Percentiles rank a stretch among this genome's conserved stretches.
These are phyloP conservation scores for Suhomyces xylopsoci DNA, from an alignment of 805 yeast genomes.

Conservation along the genomic window DNA sequence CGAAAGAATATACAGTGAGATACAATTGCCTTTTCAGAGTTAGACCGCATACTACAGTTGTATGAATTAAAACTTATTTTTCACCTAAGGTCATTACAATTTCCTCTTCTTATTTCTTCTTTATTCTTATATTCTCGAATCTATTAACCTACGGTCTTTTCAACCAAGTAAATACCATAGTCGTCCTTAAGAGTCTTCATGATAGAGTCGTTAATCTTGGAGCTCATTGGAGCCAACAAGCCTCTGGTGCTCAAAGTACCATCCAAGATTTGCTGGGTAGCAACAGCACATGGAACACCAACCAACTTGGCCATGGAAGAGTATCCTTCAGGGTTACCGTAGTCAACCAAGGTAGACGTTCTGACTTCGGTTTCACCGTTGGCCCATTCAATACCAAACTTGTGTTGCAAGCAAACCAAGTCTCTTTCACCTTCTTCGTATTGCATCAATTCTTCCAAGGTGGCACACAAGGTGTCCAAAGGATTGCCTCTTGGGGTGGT, in stretches of 20 bases:
- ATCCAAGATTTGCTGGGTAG: conserved; percentile 77
- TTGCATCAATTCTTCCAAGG: conserved; percentile 93
- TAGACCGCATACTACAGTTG: too few species aligned
- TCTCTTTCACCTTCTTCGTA: conserved; percentile 95
- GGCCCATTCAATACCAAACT: conserved; percentile 95
- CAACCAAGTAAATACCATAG: conserved; percentile 82
- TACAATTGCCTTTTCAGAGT: too few species aligned
- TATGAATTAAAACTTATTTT: too few species aligned
- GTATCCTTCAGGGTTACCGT: conserved; percentile 85
- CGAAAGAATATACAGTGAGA: too few species aligned
- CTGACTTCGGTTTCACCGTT: conserved; percentile 88
- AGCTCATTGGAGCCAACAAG: conserved; percentile 86
- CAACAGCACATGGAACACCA: conserved; percentile 98
- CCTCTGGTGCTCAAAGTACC: conserved; percentile 80
- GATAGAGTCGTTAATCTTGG: conserved; percentile 86
- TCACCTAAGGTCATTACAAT: too few species aligned
- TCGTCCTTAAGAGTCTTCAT: conserved; percentile 89
- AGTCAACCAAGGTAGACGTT: conserved; percentile 92
- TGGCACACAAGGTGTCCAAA: conserved; percentile 94
- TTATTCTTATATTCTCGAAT: not conserved
- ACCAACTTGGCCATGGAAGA: conserved; percentile 98
- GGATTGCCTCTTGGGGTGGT: conserved; percentile 92
- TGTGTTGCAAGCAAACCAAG: conserved; percentile 92
- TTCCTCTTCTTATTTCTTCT: too few species aligned
- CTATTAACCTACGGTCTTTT: conserved; percentile 39